Evolutionary conservation across 2,329 filamentous ascomycete species (phyloP).

Genomic region (Colletotrichum cordylinicola): DNA sequence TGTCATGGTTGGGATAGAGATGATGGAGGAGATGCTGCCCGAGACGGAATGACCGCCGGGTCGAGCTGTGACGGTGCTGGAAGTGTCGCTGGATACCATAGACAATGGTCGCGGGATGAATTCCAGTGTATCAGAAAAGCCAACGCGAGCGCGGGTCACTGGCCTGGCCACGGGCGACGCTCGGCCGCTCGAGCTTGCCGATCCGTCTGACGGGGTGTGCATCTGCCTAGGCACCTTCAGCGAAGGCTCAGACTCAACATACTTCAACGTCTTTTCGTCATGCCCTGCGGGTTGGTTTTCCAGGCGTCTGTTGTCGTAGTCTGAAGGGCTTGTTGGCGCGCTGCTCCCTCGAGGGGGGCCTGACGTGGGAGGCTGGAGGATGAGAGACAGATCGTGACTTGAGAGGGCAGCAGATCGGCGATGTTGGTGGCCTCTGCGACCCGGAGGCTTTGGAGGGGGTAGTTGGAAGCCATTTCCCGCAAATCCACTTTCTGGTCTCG

Average conservation of each 20-base stretch:
- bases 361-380: conserved; percentile 65
- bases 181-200: conserved; percentile 18
- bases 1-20: conserved; percentile 59
- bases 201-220: conserved; percentile 15
- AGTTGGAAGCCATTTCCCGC: conserved; percentile 61
- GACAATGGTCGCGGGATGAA: conserved; percentile 85
- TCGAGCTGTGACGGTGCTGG: conserved; percentile 75
- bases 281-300: background rate
- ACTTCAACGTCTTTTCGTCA: conserved; percentile 17
- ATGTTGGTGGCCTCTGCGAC: conserved; percentile 76
- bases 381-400: conserved; percentile 77
- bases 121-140: conserved; percentile 84
- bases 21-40: conserved; percentile 80
- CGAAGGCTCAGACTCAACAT: conserved; percentile 16
- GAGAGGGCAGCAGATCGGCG: conserved; percentile 84
- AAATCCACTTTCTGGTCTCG: conserved; percentile 66
- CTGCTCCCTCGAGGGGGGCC: conserved; percentile 63
- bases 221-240: conserved; percentile 21
- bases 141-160: conserved; percentile 69
- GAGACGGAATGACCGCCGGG: conserved; percentile 72
- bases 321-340: conserved; percentile 66
- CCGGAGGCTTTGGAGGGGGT: conserved; percentile 49
- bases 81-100: conserved; percentile 82
- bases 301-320: conserved; percentile 38
- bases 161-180: conserved; percentile 37